A percentile compares a stretch with the other conserved stretches of the same genome.
These are phyloP conservation scores for Lactifluus hygrophoroides DNA, from an alignment of 768 basidiomycete species.

Conservation along the genomic window DNA sequence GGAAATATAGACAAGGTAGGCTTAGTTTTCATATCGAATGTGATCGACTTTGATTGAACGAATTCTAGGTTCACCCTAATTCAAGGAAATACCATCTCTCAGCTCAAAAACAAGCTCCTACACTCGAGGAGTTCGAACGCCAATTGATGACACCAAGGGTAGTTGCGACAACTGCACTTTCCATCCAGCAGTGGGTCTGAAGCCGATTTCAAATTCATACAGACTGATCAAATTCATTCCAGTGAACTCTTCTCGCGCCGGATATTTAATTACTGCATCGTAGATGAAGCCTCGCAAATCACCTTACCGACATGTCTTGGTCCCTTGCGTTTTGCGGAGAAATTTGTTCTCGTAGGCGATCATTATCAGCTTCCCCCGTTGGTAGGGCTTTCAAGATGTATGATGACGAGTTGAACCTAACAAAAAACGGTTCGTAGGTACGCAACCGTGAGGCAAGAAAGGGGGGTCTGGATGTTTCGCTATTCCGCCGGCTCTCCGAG, in stretches of 20 bases:
- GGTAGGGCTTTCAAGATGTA: constrained; percentile 38
- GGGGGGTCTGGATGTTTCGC: constrained; percentile 81
- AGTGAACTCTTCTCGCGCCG: constrained; percentile 82
- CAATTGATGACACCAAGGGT: constrained; percentile 84
- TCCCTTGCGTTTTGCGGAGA: constrained; percentile 82
- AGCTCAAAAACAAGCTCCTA: constrained; percentile 44
- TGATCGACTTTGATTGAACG: not conserved
- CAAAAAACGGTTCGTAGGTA: constrained; percentile 44
- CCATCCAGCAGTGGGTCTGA: constrained; percentile 79
- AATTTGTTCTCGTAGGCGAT: constrained; percentile 92
- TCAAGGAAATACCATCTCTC: constrained; percentile 64
- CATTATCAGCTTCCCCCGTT: constrained; percentile 96
- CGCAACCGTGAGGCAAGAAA: constrained; percentile 69
- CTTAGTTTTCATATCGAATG: not conserved
- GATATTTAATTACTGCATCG: constrained; percentile 91
- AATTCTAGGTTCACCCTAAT: constrained; percentile 69
- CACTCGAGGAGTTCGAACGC: constrained; percentile 75
- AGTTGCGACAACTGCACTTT: constrained; percentile 92
- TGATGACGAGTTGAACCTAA: not conserved
- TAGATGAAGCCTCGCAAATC: constrained; percentile 97
- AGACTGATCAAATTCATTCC: not conserved
- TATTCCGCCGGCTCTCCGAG: constrained; percentile 84
- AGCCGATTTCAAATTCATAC: not conserved
- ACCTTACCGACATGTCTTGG: constrained; percentile 94
- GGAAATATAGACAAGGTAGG: constrained; percentile 88